phyloP scores from a whole-genome alignment of 768 basidiomycete genomes.

The Rhizopogon rudus region DNA sequence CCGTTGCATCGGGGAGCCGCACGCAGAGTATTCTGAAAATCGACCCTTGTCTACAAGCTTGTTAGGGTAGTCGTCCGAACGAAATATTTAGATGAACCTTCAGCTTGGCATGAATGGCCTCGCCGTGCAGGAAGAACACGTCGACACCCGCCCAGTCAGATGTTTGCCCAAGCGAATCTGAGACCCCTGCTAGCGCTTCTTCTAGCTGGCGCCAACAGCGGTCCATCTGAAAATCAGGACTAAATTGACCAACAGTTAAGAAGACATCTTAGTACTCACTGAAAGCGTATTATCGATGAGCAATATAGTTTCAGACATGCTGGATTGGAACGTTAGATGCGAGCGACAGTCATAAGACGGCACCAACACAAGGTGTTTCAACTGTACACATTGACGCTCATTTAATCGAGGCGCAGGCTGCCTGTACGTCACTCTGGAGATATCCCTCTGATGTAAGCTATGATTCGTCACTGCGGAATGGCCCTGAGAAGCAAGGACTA shows the following conservation, averaged over 20 bases:
- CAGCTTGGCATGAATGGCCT: conserved; percentile 7
- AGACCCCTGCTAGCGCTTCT: conserved; percentile 10
- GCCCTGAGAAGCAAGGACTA: not conserved
- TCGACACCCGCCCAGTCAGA: conserved; percentile 14
- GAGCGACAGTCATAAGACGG: not conserved
- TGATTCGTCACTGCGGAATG: conserved; percentile 6
- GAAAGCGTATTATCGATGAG: conserved; percentile 19
- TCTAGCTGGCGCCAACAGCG: conserved; percentile 16
- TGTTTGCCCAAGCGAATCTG: conserved; percentile 8
- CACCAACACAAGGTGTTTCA: conserved; percentile 13
- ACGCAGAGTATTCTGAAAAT: conserved; percentile 3
- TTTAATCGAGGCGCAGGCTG: not conserved
- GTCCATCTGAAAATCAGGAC: conserved; percentile 12
- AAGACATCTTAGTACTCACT: conserved; percentile 5
- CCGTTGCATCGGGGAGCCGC: conserved; percentile 9
- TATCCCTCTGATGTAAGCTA: not conserved
- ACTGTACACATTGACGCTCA: conserved; percentile 12
- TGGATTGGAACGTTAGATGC: not conserved
- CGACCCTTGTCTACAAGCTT: conserved; percentile 8
- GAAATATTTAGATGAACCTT: not conserved
- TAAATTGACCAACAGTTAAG: too few relatives aligned
- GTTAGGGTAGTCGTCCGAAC: too few relatives aligned
- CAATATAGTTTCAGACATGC: conserved; percentile 16
- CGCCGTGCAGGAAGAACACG: conserved; percentile 14
- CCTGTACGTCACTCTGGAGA: not conserved